Percentiles rank a stretch among this genome's conserved stretches.
These are phyloP conservation scores for Suillus subalutaceus DNA, from an alignment of 768 basidiomycete species.

Conservation along the genomic window DNA sequence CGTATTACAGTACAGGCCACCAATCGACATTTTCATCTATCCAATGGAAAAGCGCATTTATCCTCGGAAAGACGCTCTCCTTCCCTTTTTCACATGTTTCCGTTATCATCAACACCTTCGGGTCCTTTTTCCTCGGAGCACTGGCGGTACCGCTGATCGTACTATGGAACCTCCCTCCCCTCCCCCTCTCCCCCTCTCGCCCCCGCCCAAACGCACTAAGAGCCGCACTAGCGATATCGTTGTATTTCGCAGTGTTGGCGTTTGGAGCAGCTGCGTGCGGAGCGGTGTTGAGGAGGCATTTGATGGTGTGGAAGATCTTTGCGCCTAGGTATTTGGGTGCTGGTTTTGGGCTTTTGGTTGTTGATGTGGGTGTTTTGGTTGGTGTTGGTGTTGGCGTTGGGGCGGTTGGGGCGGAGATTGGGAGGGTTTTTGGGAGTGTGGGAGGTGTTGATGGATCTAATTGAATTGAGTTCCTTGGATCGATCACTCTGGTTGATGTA, in stretches of 20 bases:
- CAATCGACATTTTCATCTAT: slow-evolving; percentile 87
- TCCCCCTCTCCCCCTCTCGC: slow-evolving; percentile 22
- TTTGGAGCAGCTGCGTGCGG: slow-evolving; percentile 73
- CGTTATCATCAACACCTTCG: slow-evolving; percentile 77
- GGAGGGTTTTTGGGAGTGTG: background rate
- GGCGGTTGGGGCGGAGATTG: background rate
- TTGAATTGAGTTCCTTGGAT: background rate
- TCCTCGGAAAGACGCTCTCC: slow-evolving; percentile 67
- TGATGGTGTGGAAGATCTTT: slow-evolving; percentile 99
- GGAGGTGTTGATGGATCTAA: background rate
- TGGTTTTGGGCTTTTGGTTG: slow-evolving; percentile 62
- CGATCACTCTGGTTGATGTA: too few species aligned
- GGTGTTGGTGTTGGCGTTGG: slow-evolving; percentile 57
- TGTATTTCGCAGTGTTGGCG: slow-evolving; percentile 67
- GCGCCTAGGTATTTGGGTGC: slow-evolving; percentile 92
- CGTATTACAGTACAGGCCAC: slow-evolving; percentile 91
- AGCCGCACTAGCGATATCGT: slow-evolving; percentile 65
- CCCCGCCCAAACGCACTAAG: slow-evolving; percentile 42
- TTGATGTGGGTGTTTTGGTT: slow-evolving; percentile 70
- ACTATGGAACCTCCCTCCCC: slow-evolving; percentile 83
- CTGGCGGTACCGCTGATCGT: background rate
- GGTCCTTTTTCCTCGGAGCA: slow-evolving; percentile 26
- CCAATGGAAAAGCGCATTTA: slow-evolving; percentile 95
- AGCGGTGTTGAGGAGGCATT: slow-evolving; percentile 76
- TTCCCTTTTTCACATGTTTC: slow-evolving; percentile 79